phyloP scores from a whole-genome alignment of 345 rosid species.

The Lenwebbia sp. region DNA sequence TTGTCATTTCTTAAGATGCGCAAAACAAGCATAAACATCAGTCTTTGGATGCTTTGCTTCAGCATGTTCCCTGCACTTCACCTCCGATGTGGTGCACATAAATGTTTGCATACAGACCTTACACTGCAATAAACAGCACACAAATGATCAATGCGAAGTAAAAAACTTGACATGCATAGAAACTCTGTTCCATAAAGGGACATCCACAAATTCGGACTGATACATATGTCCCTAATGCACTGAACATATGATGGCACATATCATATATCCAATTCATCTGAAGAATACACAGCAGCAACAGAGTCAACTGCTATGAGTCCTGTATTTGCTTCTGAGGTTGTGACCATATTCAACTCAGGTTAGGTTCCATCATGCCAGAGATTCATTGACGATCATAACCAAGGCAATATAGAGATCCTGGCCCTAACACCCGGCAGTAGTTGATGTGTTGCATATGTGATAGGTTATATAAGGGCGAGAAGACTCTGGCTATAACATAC shows the following conservation, averaged over 20 bases:
- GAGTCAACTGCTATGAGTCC: not conserved
- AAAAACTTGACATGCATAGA: not conserved
- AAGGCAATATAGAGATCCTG: not conserved
- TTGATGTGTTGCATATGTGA: not conserved
- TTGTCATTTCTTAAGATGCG: slow-evolving; percentile 28
- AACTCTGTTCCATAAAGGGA: not conserved
- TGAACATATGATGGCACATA: not conserved
- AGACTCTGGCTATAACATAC: not conserved
- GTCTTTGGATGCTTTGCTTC: slow-evolving; percentile 54
- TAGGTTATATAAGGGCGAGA: not conserved
- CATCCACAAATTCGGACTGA: not conserved
- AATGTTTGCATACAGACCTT: slow-evolving; percentile 66
- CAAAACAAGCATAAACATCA: slow-evolving; percentile 29
- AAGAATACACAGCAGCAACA: not conserved
- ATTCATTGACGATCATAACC: not conserved
- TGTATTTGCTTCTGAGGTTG: not conserved
- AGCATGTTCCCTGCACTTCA: slow-evolving; percentile 57
- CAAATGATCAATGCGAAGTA: not conserved
- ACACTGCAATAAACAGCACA: slow-evolving; percentile 27
- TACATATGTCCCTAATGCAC: not conserved
- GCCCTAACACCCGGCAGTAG: not conserved
- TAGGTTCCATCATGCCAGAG: not conserved
- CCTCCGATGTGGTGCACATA: slow-evolving; percentile 58
- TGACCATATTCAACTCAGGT: not conserved
- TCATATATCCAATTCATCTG: not conserved